Conservation (phyloP, 352 stramenopile genomes). For the Pythium oligandrum region DNA sequence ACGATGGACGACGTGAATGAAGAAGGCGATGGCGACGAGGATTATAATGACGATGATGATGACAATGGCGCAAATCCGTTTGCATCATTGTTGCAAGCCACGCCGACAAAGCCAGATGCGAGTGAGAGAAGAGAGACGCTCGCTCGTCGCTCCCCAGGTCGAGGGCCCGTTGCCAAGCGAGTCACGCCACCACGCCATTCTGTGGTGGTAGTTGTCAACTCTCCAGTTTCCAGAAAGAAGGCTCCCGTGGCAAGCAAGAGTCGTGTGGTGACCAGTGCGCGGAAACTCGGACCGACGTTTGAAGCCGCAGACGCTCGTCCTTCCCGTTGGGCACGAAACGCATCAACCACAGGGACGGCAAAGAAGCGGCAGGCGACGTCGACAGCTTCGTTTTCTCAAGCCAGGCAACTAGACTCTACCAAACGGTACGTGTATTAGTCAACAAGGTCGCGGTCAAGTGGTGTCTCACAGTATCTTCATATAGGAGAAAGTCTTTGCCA, state of each 20-base stretch:
- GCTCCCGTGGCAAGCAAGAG: background rate
- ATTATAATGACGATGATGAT: slow-evolving; percentile 9
- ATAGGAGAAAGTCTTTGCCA: slow-evolving; percentile 18
- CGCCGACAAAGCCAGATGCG: slow-evolving; percentile 1
- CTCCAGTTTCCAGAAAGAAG: slow-evolving; percentile 2
- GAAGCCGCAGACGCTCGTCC: slow-evolving; percentile 48
- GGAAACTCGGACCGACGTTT: slow-evolving; percentile 27
- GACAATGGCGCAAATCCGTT: slow-evolving; percentile 55
- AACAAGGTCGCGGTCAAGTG: background rate
- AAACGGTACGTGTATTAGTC: slow-evolving; percentile 9
- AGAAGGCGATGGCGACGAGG: slow-evolving; percentile 25
- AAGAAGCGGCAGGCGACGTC: slow-evolving; percentile 21
- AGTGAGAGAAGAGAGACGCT: background rate
- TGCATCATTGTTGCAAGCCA: slow-evolving; percentile 40
- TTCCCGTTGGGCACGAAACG: slow-evolving; percentile 30
- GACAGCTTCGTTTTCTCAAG: background rate
- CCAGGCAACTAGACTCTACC: slow-evolving; percentile 8
- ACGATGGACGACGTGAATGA: slow-evolving; percentile 2
- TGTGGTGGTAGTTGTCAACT: background rate
- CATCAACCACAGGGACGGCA: slow-evolving; percentile 14
- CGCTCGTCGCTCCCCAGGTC: slow-evolving; percentile 1
- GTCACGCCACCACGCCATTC: background rate
- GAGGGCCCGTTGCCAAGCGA: background rate
- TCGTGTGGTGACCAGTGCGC: background rate
- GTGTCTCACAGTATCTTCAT: background rate